These are phyloP conservation scores for Haematococcus lacustris DNA, from an alignment of 139 green algal species.

Conservation along the genomic window DNA sequence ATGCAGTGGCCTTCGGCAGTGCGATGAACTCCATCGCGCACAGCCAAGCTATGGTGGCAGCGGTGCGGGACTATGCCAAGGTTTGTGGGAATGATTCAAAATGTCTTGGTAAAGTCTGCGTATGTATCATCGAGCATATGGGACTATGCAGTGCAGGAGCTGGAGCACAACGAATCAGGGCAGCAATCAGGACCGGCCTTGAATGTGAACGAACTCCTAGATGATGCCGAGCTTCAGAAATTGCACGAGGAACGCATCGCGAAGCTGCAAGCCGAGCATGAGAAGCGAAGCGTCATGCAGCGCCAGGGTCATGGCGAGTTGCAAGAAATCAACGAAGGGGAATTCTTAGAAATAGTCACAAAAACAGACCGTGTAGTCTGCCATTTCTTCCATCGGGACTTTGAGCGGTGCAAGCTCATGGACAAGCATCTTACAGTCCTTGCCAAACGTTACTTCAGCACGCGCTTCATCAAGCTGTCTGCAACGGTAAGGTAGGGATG, in stretches of 20 bases:
- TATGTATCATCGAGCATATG: too few species aligned
- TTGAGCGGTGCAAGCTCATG: conserved; percentile 94
- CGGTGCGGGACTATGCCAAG: conserved; percentile 76
- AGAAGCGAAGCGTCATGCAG: conserved; percentile 69
- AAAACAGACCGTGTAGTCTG: conserved; percentile 66
- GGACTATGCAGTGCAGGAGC: too few species aligned
- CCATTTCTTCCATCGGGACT: conserved; percentile 95
- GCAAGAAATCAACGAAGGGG: conserved; percentile 71
- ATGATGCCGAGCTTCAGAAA: conserved; percentile 58
- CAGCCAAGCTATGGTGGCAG: conserved; percentile 72
- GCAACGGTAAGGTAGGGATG: conserved; percentile 63
- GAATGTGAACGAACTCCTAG: conserved; percentile 75
- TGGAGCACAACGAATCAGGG: too few species aligned
- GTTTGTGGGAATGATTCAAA: too few species aligned
- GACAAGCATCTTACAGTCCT: conserved; percentile 84
- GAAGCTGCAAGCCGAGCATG: conserved; percentile 64
- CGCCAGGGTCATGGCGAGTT: conserved; percentile 75
- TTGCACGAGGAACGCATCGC: conserved; percentile 66
- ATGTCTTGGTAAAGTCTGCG: too few species aligned
- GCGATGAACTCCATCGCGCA: conserved; percentile 77
- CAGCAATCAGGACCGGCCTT: too few species aligned
- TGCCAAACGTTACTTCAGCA: conserved; percentile 73
- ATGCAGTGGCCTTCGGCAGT: conserved; percentile 53
- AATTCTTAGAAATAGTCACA: conserved; percentile 89
- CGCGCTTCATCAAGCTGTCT: conserved; percentile 86